Evolutionary conservation across 306 rosid genomes (phyloP).

Genomic region (Leucaena leucocephala): DNA sequence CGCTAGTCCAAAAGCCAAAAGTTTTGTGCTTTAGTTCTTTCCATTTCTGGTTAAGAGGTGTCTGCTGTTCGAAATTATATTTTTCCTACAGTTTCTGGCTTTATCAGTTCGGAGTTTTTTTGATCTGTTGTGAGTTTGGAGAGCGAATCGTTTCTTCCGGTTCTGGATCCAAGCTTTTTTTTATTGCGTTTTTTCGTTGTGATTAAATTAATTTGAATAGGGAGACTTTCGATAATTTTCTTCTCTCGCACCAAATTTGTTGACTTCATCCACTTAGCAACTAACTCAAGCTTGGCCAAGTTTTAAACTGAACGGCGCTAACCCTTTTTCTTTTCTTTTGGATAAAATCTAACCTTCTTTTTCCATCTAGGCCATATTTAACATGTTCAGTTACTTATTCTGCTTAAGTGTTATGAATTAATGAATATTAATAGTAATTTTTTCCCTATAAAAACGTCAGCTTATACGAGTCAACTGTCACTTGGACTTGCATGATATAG

Average conservation of each 20-base stretch:
- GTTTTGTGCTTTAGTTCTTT: slow-evolving; percentile 11
- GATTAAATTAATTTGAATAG: slow-evolving; percentile 2
- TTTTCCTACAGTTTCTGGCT: not conserved
- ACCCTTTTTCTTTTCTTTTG: not conserved
- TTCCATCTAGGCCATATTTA: not conserved
- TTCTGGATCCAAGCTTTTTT: slow-evolving; percentile 30
- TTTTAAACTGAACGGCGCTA: slow-evolving; percentile 4
- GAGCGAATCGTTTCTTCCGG: not conserved
- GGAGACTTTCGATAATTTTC: not conserved
- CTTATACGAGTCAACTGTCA: too few species aligned
- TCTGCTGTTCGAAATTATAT: slow-evolving; percentile 2
- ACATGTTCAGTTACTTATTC: not conserved
- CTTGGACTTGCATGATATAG: not conserved
- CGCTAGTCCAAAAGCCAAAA: slow-evolving; percentile 4
- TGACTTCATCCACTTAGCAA: not conserved
- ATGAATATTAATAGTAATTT: not conserved
- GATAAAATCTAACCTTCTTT: too few species aligned
- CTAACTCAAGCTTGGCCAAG: slow-evolving; percentile 1
- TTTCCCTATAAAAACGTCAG: too few species aligned
- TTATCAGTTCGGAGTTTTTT: slow-evolving; percentile 7
- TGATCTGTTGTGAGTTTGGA: slow-evolving; percentile 32
- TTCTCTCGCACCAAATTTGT: not conserved
- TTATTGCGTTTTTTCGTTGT: slow-evolving; percentile 7
- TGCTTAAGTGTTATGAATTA: not conserved
- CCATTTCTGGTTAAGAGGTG: not conserved